These are phyloP conservation scores for Macadamia integrifolia DNA, from an alignment of 164 flowering plant species.

Conservation along the genomic window DNA sequence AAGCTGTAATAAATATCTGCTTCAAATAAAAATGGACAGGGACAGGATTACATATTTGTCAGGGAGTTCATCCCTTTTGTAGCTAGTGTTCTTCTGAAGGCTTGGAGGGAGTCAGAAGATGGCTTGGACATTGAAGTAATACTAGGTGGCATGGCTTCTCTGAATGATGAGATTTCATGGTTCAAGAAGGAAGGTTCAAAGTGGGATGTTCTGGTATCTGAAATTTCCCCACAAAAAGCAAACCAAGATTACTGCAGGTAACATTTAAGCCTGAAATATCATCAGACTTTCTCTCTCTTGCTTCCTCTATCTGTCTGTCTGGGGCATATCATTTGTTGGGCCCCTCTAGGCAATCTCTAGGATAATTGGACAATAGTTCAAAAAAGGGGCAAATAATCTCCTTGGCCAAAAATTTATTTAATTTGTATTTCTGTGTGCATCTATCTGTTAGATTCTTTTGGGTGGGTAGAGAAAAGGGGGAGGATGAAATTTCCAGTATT, in stretches of 20 bases:
- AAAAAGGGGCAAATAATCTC: too few relatives aligned
- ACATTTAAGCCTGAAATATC: background rate
- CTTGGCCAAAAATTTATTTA: too few relatives aligned
- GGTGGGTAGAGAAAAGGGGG: too few relatives aligned
- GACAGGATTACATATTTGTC: constrained; percentile 80
- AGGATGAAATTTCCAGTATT: too few relatives aligned
- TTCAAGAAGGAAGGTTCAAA: constrained; percentile 77
- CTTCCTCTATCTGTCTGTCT: too few relatives aligned
- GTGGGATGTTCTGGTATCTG: constrained; percentile 47
- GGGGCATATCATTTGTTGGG: too few relatives aligned
- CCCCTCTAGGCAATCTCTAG: too few relatives aligned
- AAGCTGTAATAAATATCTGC: background rate
- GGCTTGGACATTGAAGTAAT: constrained; percentile 54
- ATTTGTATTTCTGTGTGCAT: too few relatives aligned
- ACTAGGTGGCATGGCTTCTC: constrained; percentile 62
- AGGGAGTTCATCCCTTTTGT: constrained; percentile 66
- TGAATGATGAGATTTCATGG: constrained; percentile 80
- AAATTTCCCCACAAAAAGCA: constrained; percentile 41
- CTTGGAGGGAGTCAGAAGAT: constrained; percentile 53
- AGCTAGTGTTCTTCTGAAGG: constrained; percentile 64
- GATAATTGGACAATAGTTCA: too few relatives aligned
- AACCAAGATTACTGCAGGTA: constrained; percentile 74
- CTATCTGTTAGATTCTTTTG: too few relatives aligned
- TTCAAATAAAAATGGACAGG: constrained; percentile 38
- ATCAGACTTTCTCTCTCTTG: background rate